phyloP scores from a whole-genome alignment of 2,329 filamentous ascomycete genomes.

The Cercospora nicotianae region DNA sequence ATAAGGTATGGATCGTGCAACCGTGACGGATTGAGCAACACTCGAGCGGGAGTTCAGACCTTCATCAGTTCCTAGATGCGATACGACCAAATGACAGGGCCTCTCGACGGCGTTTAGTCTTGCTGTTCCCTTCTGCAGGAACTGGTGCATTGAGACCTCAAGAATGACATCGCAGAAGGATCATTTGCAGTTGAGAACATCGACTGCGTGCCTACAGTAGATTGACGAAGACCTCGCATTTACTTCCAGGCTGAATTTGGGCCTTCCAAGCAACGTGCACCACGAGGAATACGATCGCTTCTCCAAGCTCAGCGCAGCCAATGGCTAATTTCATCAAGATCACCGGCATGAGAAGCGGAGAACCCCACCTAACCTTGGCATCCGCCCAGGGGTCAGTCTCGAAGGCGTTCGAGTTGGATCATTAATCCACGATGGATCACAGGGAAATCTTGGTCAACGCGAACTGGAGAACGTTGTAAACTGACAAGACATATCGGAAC shows the following conservation, averaged over 20 bases:
- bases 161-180: not conserved
- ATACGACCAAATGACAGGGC: not conserved
- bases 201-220: not conserved
- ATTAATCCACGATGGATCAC: not conserved
- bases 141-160: not conserved
- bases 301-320: not conserved
- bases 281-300: not conserved
- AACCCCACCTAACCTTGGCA: not conserved
- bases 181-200: not conserved
- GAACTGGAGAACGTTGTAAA: not conserved
- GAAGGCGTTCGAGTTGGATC: not conserved
- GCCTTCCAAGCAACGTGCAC: not conserved
- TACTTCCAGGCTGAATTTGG: not conserved
- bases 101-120: not conserved
- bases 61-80: not conserved
- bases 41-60: too few species aligned
- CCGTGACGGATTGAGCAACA: not conserved
- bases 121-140: not conserved
- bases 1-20: not conserved
- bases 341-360: not conserved
- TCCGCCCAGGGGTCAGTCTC: not conserved
- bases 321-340: not conserved
- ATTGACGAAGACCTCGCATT: rapidly evolving
- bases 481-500: not conserved
- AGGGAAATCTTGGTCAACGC: not conserved